Evolutionary conservation across 257 asterid species (phyloP).

Genomic region (Penstemon eatonii): DNA sequence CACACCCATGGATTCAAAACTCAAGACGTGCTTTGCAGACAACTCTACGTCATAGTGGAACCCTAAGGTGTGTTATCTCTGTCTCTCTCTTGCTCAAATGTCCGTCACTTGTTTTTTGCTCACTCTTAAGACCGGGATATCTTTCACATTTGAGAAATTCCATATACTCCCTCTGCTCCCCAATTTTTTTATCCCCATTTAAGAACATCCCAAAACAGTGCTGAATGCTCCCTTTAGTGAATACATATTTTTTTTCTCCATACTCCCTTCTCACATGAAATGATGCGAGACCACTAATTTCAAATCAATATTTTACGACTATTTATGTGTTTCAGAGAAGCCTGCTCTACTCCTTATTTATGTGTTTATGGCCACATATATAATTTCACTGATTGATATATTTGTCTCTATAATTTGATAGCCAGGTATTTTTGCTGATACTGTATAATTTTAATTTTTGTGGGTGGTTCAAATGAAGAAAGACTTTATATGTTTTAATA

Average conservation of each 20-base stretch:
- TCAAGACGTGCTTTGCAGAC: slow-evolving; percentile 92
- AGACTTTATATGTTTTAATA: background rate
- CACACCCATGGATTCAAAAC: slow-evolving; percentile 97
- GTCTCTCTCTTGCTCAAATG: background rate
- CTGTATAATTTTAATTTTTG: background rate
- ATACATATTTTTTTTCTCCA: background rate
- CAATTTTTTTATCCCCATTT: background rate
- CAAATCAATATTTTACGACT: too few relatives aligned
- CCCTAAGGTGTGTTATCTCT: slow-evolving; percentile 50
- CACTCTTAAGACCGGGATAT: slow-evolving; percentile 17
- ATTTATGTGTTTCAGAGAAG: background rate
- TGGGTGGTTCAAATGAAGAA: slow-evolving; percentile 24
- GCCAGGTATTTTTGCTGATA: slow-evolving; percentile 11
- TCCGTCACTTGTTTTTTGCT: background rate
- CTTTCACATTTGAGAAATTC: slow-evolving; percentile 13
- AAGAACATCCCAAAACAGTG: too few relatives aligned
- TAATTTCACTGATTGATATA: background rate
- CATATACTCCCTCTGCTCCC: background rate
- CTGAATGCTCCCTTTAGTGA: too few relatives aligned
- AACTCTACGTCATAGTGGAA: slow-evolving; percentile 87
- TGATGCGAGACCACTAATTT: too few relatives aligned
- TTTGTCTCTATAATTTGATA: slow-evolving; percentile 15
- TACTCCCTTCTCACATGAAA: background rate
- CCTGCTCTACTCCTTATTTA: background rate
- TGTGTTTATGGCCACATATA: slow-evolving; percentile 3